Evolutionary conservation across 1,284 basidiomycete species (phyloP).

Genomic region (Bjerkandera adusta): DNA sequence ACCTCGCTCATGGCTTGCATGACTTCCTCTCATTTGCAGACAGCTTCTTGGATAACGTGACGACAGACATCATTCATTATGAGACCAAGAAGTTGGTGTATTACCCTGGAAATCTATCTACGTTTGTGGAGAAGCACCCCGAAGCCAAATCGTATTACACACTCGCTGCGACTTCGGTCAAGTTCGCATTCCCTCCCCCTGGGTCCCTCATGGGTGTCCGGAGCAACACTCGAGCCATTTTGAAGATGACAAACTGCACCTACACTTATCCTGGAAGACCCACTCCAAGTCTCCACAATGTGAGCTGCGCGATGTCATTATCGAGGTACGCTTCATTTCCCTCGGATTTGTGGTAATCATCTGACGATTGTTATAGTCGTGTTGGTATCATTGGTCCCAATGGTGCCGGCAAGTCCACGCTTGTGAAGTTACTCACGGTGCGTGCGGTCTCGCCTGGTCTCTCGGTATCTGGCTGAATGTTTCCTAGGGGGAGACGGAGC

Average conservation of each 20-base stretch:
- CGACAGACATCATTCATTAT: slow-evolving; percentile 98
- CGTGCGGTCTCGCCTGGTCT: slow-evolving; percentile 20
- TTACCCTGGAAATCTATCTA: slow-evolving; percentile 92
- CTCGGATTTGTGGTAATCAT: slow-evolving; percentile 10
- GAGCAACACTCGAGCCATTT: slow-evolving; percentile 94
- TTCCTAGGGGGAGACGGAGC: slow-evolving; percentile 83
- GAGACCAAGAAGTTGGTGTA: slow-evolving; percentile 96
- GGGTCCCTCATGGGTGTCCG: slow-evolving; percentile 97
- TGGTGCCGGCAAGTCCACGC: slow-evolving; percentile 94
- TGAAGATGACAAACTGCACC: slow-evolving; percentile 91
- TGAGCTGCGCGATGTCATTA: slow-evolving; percentile 90
- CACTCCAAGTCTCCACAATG: slow-evolving; percentile 83
- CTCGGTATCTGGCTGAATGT: slow-evolving; percentile 2
- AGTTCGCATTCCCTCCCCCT: slow-evolving; percentile 95
- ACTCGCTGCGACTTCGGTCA: slow-evolving; percentile 91
- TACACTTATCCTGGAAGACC: slow-evolving; percentile 92
- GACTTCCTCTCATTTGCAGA: slow-evolving; percentile 6
- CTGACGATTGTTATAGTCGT: slow-evolving; percentile 46
- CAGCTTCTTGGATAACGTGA: slow-evolving; percentile 95
- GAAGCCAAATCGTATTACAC: slow-evolving; percentile 98
- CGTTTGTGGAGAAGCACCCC: slow-evolving; percentile 90
- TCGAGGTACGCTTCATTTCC: slow-evolving; percentile 58
- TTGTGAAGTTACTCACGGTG: slow-evolving; percentile 94
- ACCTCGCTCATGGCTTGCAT: slow-evolving; percentile 1
- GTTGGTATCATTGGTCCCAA: slow-evolving; percentile 92